Base-by-base conservation (phyloP, 2,329 filamentous ascomycete species). In the Monosporascus sp. region DNA sequence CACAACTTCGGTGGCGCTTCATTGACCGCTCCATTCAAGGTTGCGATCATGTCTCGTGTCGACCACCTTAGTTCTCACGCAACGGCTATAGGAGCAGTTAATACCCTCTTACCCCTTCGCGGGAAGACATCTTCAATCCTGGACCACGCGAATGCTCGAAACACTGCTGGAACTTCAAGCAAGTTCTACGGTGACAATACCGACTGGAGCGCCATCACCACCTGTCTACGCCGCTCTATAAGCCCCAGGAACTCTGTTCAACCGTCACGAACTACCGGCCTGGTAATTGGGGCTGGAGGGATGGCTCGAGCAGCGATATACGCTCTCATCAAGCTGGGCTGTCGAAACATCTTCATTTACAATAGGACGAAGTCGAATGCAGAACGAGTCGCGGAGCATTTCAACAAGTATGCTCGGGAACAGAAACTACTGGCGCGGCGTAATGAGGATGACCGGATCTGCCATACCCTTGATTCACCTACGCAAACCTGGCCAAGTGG, bases 291-390 rank as follows among this genome's bases (percentile, higher is more conserved):
- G 17, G 82, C 82, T 5, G 82, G 82, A 37, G 87, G 87, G 24
- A 90, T 90, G 85, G 87, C 86, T 6, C 78, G 88, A 54, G 85
- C 87, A 3, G 85, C 86, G 18, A 81, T 89, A 27, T 90, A 90
- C 61, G 85, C 87, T 3, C 78, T 90, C 68, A 77, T 89, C 31
- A 85, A 86, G 60, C 74, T 90, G 3, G 88, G 88, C 7, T 89
- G 88, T 53, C 80, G 83, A 34, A 85, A 86, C 54, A 84, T 90
- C 22, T 88, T 89, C 60, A 78, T 90, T 39, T 83, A 81, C 65
- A 90, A 90, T 62, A 77, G 87, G 25, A 89, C 86, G 0, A 60
- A 74, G 17, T 70, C 74, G 24, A 83, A 82, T 48, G 86, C 86
- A 0, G 73, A 81, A 49, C 76, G 74, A 18, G 78, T 90, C 0